These are phyloP conservation scores for Beauveria scarabaeidicola DNA, from an alignment of 2,329 filamentous ascomycete genomes.

Conservation along the genomic window DNA sequence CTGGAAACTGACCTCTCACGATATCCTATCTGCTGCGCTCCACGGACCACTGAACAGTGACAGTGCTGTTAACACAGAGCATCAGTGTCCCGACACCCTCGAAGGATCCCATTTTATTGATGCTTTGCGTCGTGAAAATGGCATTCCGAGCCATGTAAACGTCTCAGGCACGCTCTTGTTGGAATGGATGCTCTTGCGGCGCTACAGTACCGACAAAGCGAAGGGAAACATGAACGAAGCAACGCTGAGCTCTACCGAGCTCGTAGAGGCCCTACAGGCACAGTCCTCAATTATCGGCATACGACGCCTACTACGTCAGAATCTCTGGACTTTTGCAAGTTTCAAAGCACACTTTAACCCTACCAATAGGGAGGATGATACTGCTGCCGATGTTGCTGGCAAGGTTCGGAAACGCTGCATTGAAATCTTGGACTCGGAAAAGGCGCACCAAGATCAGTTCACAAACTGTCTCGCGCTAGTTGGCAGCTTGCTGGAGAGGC, in stretches of 20 bases:
- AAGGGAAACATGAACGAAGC: conserved; percentile 5
- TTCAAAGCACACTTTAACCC: not conserved
- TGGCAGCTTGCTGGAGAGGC: not conserved
- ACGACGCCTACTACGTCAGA: conserved; percentile 24
- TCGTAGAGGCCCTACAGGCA: conserved; percentile 16
- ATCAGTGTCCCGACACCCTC: not conserved
- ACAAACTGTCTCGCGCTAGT: conserved; percentile 1
- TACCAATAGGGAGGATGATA: not conserved
- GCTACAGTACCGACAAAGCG: conserved; percentile 6
- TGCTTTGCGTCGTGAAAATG: conserved; percentile 20
- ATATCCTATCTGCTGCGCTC: conserved; percentile 35
- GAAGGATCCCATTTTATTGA: conserved; percentile 14
- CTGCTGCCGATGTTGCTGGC: not conserved
- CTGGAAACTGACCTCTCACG: conserved; percentile 34
- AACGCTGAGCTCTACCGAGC: not conserved
- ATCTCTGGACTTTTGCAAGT: conserved; percentile 12
- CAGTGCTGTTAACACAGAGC: not conserved
- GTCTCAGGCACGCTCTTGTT: conserved; percentile 25
- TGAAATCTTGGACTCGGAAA: not conserved
- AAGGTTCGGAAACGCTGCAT: not conserved
- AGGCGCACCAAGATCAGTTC: not conserved
- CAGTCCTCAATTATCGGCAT: conserved; percentile 21
- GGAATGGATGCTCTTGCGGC: conserved; percentile 28
- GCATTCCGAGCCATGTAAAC: conserved; percentile 21
- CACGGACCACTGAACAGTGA: conserved; percentile 14